These are phyloP conservation scores for Stemphylium beticola DNA, from an alignment of 2,329 filamentous ascomycete species.

Conservation along the genomic window DNA sequence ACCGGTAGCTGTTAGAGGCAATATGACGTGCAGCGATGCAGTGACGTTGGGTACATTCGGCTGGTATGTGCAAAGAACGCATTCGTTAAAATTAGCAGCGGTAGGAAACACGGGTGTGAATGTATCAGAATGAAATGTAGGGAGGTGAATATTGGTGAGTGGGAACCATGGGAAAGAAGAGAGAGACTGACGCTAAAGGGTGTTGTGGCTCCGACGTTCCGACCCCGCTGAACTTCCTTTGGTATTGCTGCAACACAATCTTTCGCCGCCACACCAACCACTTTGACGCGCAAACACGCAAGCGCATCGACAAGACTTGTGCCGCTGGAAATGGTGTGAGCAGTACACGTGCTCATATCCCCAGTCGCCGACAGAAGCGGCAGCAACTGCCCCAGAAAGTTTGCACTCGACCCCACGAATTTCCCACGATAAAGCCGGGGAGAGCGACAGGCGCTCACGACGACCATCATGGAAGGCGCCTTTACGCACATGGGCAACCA, in stretches of 20 bases:
- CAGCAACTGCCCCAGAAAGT: slow-evolving; percentile 10
- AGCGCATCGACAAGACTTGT: slow-evolving; percentile 15
- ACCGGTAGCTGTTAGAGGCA: too few species aligned
- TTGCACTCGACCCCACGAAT: slow-evolving; percentile 9
- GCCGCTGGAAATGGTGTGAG: slow-evolving; percentile 38
- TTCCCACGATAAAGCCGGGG: background rate
- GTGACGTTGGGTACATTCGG: too few species aligned
- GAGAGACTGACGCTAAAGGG: slow-evolving; percentile 1
- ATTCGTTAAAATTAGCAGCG: too few species aligned
- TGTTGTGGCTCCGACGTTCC: slow-evolving; percentile 12
- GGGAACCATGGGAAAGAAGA: background rate
- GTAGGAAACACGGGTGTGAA: too few species aligned
- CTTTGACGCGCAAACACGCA: slow-evolving; percentile 23
- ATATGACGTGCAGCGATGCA: slow-evolving; percentile 1
- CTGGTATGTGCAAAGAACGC: too few species aligned
- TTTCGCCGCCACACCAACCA: slow-evolving; percentile 27
- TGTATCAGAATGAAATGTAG: background rate
- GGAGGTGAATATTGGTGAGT: background rate
- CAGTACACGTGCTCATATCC: slow-evolving; percentile 1
- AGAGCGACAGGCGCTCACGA: slow-evolving; percentile 9
- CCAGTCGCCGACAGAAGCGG: background rate
- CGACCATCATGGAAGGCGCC: slow-evolving; percentile 74
- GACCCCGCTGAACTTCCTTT: slow-evolving; percentile 12
- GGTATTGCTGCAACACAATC: slow-evolving; percentile 14
- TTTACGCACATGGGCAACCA: slow-evolving; percentile 90